Conservation (phyloP, 2,329 filamentous ascomycete genomes). For the Fusarium concolor region DNA sequence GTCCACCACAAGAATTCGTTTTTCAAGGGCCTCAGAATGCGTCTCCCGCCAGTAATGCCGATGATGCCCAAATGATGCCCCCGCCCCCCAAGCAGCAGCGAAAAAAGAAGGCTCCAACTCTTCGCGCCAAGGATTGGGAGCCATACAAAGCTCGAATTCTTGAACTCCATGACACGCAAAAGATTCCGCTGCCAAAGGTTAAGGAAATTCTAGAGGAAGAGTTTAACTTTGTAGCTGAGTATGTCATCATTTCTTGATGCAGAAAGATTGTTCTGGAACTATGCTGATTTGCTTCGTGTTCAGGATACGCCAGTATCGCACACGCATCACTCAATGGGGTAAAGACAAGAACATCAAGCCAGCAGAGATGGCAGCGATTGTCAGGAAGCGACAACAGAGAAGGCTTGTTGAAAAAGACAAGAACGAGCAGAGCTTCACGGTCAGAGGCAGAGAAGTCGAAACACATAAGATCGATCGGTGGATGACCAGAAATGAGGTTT, state of each 20-base stretch:
- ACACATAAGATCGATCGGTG: background rate
- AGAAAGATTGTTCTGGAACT: rapidly evolving
- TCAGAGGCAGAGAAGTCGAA: background rate
- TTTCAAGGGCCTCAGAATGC: rapidly evolving
- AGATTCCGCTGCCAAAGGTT: background rate
- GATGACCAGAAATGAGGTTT: background rate
- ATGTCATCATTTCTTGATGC: background rate
- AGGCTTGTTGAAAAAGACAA: background rate
- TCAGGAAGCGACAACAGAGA: background rate
- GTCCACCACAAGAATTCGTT: rapidly evolving
- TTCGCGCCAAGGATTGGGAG: background rate
- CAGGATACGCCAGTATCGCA: background rate
- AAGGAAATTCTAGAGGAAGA: background rate
- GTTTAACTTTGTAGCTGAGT: background rate
- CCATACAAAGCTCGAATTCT: slow-evolving; percentile 7
- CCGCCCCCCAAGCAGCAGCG: background rate
- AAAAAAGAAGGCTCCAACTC: slow-evolving; percentile 5
- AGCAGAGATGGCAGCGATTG: background rate
- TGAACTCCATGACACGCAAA: background rate
- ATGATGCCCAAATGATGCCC: background rate
- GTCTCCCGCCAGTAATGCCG: background rate
- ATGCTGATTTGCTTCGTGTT: background rate
- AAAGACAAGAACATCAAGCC: slow-evolving; percentile 13
- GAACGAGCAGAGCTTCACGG: background rate
- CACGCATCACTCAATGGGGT: background rate